Base-by-base conservation (phyloP, 306 rosid genomes). In the Lablab purpureus region DNA sequence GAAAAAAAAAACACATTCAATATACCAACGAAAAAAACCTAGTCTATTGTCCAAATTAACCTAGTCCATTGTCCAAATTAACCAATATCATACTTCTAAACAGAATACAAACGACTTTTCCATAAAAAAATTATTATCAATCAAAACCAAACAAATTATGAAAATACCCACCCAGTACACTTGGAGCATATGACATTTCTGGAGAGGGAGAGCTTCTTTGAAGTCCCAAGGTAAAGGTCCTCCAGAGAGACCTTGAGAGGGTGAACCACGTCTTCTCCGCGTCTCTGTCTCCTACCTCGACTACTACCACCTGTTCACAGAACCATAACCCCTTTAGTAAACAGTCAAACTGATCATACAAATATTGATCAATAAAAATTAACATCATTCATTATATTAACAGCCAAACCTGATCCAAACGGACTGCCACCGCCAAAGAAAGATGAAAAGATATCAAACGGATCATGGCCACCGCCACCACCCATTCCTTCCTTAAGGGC, bases 401-500 rank as follows among this genome's bases (percentile, higher is more conserved):
- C 6, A 76, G 37, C 15, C 82, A 79, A 65, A 93, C 98, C 97
- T 32, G 73, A 30, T 30, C 72, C 69, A 71, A 93, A 93, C 7
- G 98, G 94, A 80, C 80, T 87, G 18, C 94, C 95, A 67, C 94
- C 95, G 58, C 98, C 97, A 80, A 94, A 94, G 97, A 94, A 94
- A 27, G 97, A 92, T 28, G 84, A 87, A 88, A 94, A 94, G 28
- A 94, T 92, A 74, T 94, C 98, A 81, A 92, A 94, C 13, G 98
- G 98, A n/a, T 92, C 97, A 5, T 91, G 97, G 68, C 90, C 99
- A 0, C 93, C 98, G 3, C 97, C 95, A 7, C 95, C 98, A 12
- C 97, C 98, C 97, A 92, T 87, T 88, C 99, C 99, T 87, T 94
- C 97, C 91, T 94, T 94, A 21, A 94, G 97, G 3, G 97, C 99